Evolutionary conservation across 2,329 filamentous ascomycete species (phyloP).

Genomic region (Fusarium scirpi): DNA sequence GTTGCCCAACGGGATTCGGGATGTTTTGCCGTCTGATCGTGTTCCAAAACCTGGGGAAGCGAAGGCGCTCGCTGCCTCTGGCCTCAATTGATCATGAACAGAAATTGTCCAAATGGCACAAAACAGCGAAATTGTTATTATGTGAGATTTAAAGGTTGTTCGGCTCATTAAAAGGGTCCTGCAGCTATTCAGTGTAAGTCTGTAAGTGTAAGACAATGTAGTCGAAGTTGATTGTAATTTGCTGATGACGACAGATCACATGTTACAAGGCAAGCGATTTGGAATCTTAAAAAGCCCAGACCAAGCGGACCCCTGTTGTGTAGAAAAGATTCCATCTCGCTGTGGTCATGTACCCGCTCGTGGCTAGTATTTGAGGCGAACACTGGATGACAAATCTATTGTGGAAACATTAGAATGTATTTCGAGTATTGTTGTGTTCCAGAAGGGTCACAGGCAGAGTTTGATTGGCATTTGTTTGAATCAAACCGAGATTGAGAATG

Average conservation of each 20-base stretch:
- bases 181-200: neutral
- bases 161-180: neutral
- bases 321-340: constrained; percentile 28
- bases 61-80: neutral
- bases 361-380: neutral
- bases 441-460: neutral
- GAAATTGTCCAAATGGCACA: neutral
- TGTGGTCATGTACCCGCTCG: constrained; percentile 10
- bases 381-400: constrained; percentile 20
- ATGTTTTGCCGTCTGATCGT: constrained; percentile 7
- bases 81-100: neutral
- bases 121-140: neutral
- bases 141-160: neutral
- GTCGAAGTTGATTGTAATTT: neutral
- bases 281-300: constrained; percentile 29
- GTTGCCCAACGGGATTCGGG: constrained; percentile 16
- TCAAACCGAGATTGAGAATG: neutral
- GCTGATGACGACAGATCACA: constrained; percentile 35
- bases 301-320: constrained; percentile 15
- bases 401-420: neutral
- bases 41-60: constrained; percentile 1
- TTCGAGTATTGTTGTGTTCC: neutral
- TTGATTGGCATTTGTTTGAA: neutral
- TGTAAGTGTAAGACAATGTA: neutral
- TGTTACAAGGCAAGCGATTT: constrained; percentile 24